Evolutionary conservation across 2,329 filamentous ascomycete species (phyloP).

Genomic region (Decorospora gaudefroyi): DNA sequence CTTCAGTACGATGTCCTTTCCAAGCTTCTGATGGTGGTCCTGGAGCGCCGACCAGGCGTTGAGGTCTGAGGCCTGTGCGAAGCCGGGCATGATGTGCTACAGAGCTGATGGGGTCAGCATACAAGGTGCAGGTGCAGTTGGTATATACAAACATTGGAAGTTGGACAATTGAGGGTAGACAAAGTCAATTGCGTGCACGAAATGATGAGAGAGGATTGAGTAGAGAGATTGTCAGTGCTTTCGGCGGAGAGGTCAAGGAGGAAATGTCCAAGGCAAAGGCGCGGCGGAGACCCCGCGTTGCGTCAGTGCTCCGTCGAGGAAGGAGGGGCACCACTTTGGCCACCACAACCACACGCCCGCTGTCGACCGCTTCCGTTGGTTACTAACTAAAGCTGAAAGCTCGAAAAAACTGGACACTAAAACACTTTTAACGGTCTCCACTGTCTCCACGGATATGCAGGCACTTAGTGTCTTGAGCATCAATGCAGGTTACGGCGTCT

Average conservation of each 20-base stretch:
- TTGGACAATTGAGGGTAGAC: constrained; percentile 11
- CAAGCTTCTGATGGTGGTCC: constrained; percentile 82
- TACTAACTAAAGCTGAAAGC: constrained; percentile 19
- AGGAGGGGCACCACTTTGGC: constrained; percentile 22
- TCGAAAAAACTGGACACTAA: constrained; percentile 37
- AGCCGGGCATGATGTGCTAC: constrained; percentile 57
- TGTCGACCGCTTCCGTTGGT: constrained; percentile 25
- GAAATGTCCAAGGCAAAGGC: constrained; percentile 22
- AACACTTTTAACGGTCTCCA: constrained; percentile 5
- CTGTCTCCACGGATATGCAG: constrained; percentile 5
- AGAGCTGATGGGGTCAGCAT: constrained; percentile 27
- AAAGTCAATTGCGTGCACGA: constrained; percentile 23
- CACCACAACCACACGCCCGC: constrained; percentile 20
- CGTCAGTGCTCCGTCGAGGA: constrained; percentile 29
- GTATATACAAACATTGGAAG: constrained; percentile 12
- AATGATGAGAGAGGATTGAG: constrained; percentile 16
- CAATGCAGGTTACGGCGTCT: constrained; percentile 16
- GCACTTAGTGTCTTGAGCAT: neutral
- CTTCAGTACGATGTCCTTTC: constrained; percentile 89
- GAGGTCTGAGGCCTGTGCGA: constrained; percentile 85
- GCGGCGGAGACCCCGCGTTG: constrained; percentile 29
- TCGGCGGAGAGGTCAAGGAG: constrained; percentile 10
- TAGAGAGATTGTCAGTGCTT: constrained; percentile 16
- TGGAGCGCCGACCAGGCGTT: constrained; percentile 88
- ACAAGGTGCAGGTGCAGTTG: constrained; percentile 5